phyloP scores from a whole-genome alignment of 2,329 filamentous ascomycete genomes.

The Thelonectria blattea region DNA sequence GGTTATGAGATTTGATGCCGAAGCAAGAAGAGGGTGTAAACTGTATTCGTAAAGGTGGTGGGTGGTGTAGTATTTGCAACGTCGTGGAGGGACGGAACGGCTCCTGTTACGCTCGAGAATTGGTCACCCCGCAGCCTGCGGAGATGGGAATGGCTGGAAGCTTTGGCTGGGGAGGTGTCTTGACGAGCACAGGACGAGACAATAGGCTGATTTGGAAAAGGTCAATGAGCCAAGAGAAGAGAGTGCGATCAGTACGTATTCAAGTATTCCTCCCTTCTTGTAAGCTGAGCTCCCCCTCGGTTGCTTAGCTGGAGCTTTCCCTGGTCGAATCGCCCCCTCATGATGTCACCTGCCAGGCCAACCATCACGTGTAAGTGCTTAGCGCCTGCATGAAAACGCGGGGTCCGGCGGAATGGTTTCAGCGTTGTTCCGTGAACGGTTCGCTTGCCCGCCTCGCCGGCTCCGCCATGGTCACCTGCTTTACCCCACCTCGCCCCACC shows the following conservation, averaged over 20 bases:
- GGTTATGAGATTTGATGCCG: constrained; percentile 28
- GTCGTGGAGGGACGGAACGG: constrained; percentile 41
- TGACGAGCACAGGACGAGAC: constrained; percentile 9
- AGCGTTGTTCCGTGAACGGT: constrained; percentile 21
- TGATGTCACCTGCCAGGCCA: constrained; percentile 35
- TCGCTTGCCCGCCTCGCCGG: constrained; percentile 2
- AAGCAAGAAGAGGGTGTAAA: constrained; percentile 26
- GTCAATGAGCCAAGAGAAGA: neutral
- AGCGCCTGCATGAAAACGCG: constrained; percentile 36
- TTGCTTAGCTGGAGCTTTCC: constrained; percentile 27
- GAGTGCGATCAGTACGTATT: constrained; percentile 33
- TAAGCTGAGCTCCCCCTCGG: constrained; percentile 33
- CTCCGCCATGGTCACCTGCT: neutral
- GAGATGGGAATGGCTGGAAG: constrained; percentile 5
- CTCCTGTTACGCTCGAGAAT: constrained; percentile 34
- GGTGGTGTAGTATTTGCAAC: constrained; percentile 10
- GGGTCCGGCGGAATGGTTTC: constrained; percentile 34
- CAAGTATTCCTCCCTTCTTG: constrained; percentile 32
- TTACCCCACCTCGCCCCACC: constrained; percentile 1
- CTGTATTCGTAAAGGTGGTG: constrained; percentile 11
- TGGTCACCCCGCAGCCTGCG: constrained; percentile 37
- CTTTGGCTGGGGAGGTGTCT: constrained; percentile 19
- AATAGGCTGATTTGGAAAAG: constrained; percentile 32
- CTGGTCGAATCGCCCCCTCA: constrained; percentile 5
- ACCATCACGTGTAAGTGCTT: constrained; percentile 35